phyloP scores from a whole-genome alignment of 208 protist genomes.

The Crithidia thermophila region DNA sequence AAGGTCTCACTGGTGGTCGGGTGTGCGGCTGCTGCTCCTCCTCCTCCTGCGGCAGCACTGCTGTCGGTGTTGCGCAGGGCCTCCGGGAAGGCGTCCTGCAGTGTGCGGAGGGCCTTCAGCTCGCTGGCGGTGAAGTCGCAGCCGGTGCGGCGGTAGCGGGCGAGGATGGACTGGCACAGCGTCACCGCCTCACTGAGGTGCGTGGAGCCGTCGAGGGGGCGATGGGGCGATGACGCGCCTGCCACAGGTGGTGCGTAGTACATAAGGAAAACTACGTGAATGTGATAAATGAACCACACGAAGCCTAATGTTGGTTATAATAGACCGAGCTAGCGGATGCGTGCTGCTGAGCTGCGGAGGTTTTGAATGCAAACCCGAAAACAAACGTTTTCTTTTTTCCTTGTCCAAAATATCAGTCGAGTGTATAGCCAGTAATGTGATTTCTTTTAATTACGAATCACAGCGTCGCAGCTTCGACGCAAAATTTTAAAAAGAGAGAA shows the following conservation, averaged over 20 bases:
- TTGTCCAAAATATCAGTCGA: too few species aligned
- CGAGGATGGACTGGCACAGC: constrained; percentile 75
- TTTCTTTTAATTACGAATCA: too few species aligned
- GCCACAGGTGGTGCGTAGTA: neutral
- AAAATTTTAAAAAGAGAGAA: neutral
- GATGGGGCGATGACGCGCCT: neutral
- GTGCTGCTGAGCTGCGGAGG: too few species aligned
- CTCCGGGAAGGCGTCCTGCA: constrained; percentile 8
- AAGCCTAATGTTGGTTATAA: too few species aligned
- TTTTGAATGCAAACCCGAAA: too few species aligned
- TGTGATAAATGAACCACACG: neutral
- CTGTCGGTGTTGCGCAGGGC: too few species aligned
- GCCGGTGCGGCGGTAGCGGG: constrained; percentile 61
- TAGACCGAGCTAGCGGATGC: too few species aligned
- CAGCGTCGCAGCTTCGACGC: too few species aligned
- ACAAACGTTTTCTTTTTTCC: too few species aligned
- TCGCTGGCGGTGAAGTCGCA: constrained; percentile 44
- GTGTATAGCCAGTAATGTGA: too few species aligned
- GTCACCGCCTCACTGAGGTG: constrained; percentile 75
- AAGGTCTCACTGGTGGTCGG: neutral
- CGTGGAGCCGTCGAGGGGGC: constrained; percentile 33
- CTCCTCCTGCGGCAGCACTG: neutral
- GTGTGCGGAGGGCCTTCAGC: constrained; percentile 46
- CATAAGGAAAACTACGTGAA: neutral
- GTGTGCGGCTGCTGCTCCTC: neutral